Percentiles rank a stretch among this genome's conserved stretches.
Conservation (phyloP, 805 yeast genomes). For the Lachancea sp. region DNA sequence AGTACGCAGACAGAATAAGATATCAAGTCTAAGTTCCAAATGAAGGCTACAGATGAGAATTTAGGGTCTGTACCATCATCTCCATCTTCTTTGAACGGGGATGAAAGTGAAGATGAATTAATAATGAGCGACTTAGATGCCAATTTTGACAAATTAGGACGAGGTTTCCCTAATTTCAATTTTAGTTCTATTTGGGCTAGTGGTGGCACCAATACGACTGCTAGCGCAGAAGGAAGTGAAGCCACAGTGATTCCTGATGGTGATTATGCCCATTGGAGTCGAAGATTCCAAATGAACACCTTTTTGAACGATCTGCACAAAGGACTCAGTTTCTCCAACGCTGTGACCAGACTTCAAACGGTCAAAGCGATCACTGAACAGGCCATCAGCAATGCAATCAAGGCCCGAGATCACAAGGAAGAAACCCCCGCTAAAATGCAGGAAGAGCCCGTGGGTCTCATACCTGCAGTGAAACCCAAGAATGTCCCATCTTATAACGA, state of each 20-base stretch:
- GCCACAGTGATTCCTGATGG: not conserved
- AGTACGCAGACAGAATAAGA: no score
- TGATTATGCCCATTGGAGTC: constrained; percentile 18
- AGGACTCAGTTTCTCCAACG: constrained; percentile 46
- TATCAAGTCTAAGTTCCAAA: no score
- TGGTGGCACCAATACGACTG: not conserved
- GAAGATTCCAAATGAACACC: constrained; percentile 29
- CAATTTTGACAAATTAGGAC: constrained; percentile 10
- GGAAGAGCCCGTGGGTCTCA: constrained; percentile 53
- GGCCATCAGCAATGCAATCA: constrained; percentile 16
- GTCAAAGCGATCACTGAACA: constrained; percentile 29
- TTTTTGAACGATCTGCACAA: constrained; percentile 34
- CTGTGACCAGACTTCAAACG: constrained; percentile 46
- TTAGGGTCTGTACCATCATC: not conserved
- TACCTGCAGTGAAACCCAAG: constrained; percentile 41
- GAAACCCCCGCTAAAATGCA: constrained; percentile 36
- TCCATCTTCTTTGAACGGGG: not conserved
- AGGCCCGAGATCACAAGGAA: not conserved
- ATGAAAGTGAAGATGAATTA: constrained; percentile 9
- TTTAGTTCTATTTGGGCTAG: constrained; percentile 9
- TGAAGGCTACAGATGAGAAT: not conserved
- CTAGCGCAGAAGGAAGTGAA: not conserved
- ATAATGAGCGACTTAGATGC: constrained; percentile 11
- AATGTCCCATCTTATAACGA: constrained; percentile 46
- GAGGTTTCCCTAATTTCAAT: constrained; percentile 12